These are phyloP conservation scores for Closterium sp. DNA, from an alignment of 139 green algal species.

Conservation along the genomic window DNA sequence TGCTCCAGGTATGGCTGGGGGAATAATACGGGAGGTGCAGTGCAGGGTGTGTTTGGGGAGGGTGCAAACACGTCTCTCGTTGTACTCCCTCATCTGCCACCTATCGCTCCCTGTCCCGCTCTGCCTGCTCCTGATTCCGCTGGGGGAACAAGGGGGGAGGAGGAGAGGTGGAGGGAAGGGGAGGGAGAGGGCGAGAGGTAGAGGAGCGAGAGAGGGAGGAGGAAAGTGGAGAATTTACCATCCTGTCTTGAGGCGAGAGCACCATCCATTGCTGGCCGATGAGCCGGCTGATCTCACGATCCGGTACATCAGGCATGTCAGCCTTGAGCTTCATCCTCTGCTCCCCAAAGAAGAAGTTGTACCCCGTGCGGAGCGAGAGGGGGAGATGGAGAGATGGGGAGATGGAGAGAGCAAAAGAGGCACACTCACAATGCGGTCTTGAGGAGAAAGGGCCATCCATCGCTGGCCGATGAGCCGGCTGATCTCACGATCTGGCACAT, in stretches of 20 bases:
- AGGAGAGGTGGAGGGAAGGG: neutral
- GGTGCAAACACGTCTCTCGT: no score
- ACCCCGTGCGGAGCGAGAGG: neutral
- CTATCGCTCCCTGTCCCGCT: neutral
- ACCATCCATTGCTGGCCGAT: conserved; percentile 5
- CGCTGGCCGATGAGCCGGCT: conserved; percentile 10
- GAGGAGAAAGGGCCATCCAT: neutral
- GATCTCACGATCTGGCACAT: conserved; percentile 3
- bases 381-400: neutral
- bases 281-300: conserved; percentile 7
- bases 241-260: no score
- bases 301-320: neutral
- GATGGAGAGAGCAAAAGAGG: no score
- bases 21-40: no score
- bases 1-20: no score
- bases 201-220: no score
- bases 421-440: neutral
- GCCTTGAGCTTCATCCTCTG: conserved; percentile 6
- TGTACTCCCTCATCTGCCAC: no score
- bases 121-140: neutral
- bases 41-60: no score
- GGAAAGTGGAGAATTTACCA: no score
- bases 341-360: conserved; percentile 18
- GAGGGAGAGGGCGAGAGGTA: no score
- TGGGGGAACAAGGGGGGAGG: neutral